Percentiles rank a stretch among this genome's conserved stretches.
Evolutionary conservation across 139 green algal species (phyloP).

Genomic region (Haematococcus sp.): DNA sequence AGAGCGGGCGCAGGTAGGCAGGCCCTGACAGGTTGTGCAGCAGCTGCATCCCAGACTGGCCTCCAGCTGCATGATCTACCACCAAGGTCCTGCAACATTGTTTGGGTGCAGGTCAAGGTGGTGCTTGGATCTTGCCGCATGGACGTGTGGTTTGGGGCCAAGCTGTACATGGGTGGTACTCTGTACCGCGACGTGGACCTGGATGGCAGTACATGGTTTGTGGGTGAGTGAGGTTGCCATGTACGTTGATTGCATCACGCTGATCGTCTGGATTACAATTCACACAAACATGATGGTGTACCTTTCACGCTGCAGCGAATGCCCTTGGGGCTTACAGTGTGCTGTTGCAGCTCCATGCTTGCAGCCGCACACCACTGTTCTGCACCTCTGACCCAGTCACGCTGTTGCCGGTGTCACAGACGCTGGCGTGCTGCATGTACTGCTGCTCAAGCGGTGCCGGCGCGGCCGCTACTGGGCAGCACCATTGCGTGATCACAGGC

Average conservation of each 20-base stretch:
- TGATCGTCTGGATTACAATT: too few relatives aligned
- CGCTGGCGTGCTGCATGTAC: slow-evolving; percentile 73
- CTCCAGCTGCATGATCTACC: slow-evolving; percentile 43
- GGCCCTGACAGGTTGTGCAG: not conserved
- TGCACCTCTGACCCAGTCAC: not conserved
- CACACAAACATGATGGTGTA: too few relatives aligned
- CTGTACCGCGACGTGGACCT: slow-evolving; percentile 63
- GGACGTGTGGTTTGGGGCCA: slow-evolving; percentile 36
- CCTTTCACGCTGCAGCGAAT: too few relatives aligned
- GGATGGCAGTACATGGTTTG: slow-evolving; percentile 76
- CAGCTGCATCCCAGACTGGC: not conserved
- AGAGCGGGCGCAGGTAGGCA: too few relatives aligned
- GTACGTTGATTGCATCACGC: too few relatives aligned
- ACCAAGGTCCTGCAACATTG: too few relatives aligned
- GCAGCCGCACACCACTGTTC: not conserved
- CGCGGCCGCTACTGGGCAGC: slow-evolving; percentile 72
- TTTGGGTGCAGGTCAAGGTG: slow-evolving; percentile 50
- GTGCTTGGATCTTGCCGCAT: slow-evolving; percentile 6
- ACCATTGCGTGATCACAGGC: not conserved
- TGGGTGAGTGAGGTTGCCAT: slow-evolving; percentile 32
- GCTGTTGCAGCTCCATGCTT: too few relatives aligned
- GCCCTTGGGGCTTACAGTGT: too few relatives aligned
- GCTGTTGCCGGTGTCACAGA: slow-evolving; percentile 18
- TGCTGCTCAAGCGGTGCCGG: slow-evolving; percentile 78
- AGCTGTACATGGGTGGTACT: slow-evolving; percentile 36